Conservation (phyloP, 2,329 filamentous ascomycete species). For the Fusarium cyanostomum region DNA sequence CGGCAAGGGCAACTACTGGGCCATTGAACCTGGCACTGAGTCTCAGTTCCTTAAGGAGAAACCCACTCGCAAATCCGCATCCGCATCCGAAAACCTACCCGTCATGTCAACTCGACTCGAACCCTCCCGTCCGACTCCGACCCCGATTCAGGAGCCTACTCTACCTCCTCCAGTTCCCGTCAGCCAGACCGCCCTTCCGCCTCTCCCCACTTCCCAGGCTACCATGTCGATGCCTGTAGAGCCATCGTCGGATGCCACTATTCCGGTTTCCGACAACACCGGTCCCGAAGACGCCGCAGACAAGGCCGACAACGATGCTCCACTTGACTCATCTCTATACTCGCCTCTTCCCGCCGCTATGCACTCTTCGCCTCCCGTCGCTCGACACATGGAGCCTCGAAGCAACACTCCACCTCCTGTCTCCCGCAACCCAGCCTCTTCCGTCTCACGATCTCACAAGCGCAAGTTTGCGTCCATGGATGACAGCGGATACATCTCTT, state of each 20-base stretch:
- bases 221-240: slow-evolving; percentile 60
- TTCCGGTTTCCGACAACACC: slow-evolving; percentile 74
- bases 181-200: slow-evolving; percentile 51
- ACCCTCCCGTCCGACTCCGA: slow-evolving; percentile 55
- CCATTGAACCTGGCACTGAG: slow-evolving; percentile 90
- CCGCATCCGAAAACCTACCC: slow-evolving; percentile 65
- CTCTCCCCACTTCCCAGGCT: slow-evolving; percentile 52
- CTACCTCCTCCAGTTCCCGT: slow-evolving; percentile 57
- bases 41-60: slow-evolving; percentile 90
- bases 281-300: slow-evolving; percentile 61
- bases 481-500: slow-evolving; percentile 98
- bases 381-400: slow-evolving; percentile 65
- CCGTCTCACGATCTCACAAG: slow-evolving; percentile 74
- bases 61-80: slow-evolving; percentile 67
- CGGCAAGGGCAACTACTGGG: slow-evolving; percentile 98
- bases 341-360: slow-evolving; percentile 78
- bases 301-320: slow-evolving; percentile 53
- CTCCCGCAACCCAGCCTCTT: slow-evolving; percentile 68
- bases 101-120: slow-evolving; percentile 68
- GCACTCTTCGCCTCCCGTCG: slow-evolving; percentile 89
- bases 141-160: slow-evolving; percentile 56
- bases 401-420: slow-evolving; percentile 81
- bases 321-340: slow-evolving; percentile 64
- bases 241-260: slow-evolving; percentile 80
- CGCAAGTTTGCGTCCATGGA: slow-evolving; percentile 82